phyloP scores from a whole-genome alignment of 2,329 filamentous ascomycete genomes.

The Paecilomyces variotii region DNA sequence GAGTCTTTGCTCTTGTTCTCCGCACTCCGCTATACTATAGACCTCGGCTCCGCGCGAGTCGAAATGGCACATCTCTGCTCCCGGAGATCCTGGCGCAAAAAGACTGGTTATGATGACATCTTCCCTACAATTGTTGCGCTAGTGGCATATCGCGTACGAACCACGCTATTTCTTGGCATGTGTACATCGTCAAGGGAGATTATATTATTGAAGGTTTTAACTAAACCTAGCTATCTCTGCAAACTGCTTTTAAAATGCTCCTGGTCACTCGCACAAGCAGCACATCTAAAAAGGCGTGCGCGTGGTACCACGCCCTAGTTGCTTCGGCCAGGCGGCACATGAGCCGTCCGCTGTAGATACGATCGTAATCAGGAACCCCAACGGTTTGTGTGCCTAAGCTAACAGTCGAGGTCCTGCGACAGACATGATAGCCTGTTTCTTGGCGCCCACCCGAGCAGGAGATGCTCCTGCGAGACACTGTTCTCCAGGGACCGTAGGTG shows the following conservation, averaged over 20 bases:
- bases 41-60: background rate
- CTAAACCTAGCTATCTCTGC: background rate
- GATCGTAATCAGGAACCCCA: too few species aligned
- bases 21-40: background rate
- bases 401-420: background rate
- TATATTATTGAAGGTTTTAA: background rate
- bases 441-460: background rate
- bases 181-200: background rate
- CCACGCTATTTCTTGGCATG: background rate
- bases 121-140: background rate
- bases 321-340: background rate
- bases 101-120: background rate
- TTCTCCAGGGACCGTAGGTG: background rate
- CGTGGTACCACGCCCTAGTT: background rate
- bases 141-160: background rate
- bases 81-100: background rate
- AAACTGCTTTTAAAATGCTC: background rate
- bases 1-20: background rate
- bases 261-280: background rate
- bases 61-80: background rate
- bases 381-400: background rate
- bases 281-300: background rate
- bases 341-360: background rate
- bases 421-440: background rate
- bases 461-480: background rate